Evolutionary conservation across 2,329 filamentous ascomycete genomes (phyloP).

Genomic region (Arthrobotrys megalospora): DNA sequence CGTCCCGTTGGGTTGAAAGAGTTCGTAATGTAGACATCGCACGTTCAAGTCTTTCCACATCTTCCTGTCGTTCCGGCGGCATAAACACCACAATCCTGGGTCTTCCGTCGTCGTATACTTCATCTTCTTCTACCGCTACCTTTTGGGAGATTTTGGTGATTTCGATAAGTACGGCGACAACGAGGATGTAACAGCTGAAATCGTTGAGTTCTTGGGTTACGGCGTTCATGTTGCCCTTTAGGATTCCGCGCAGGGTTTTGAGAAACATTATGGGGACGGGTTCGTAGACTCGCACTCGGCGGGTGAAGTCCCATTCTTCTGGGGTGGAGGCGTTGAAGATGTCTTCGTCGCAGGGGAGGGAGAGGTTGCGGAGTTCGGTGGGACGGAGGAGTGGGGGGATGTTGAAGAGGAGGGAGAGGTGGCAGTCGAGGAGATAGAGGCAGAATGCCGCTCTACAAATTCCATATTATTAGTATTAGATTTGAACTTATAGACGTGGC

Average conservation of each 20-base stretch:
- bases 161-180: conserved; percentile 64
- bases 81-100: conserved; percentile 62
- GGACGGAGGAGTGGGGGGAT: conserved; percentile 63
- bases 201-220: conserved; percentile 62
- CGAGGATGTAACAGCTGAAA: conserved; percentile 63
- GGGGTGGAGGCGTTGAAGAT: conserved; percentile 63
- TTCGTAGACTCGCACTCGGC: conserved; percentile 61
- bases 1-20: conserved; percentile 53
- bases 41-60: conserved; percentile 61
- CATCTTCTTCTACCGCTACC: conserved; percentile 63
- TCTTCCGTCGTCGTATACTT: conserved; percentile 60
- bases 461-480: conserved; percentile 8
- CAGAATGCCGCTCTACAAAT: conserved; percentile 63
- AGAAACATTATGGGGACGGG: conserved; percentile 61
- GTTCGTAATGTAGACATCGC: conserved; percentile 57
- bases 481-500: background rate
- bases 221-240: conserved; percentile 63
- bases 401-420: conserved; percentile 63
- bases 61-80: conserved; percentile 60
- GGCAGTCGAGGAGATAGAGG: conserved; percentile 63
- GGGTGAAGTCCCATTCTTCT: conserved; percentile 62
- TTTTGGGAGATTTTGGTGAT: conserved; percentile 63
- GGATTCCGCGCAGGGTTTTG: conserved; percentile 62
- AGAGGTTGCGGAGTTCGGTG: conserved; percentile 63
- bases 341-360: conserved; percentile 64